Conservation (phyloP, 1,284 basidiomycete genomes). For the Lentinula novae-zelandiae region DNA sequence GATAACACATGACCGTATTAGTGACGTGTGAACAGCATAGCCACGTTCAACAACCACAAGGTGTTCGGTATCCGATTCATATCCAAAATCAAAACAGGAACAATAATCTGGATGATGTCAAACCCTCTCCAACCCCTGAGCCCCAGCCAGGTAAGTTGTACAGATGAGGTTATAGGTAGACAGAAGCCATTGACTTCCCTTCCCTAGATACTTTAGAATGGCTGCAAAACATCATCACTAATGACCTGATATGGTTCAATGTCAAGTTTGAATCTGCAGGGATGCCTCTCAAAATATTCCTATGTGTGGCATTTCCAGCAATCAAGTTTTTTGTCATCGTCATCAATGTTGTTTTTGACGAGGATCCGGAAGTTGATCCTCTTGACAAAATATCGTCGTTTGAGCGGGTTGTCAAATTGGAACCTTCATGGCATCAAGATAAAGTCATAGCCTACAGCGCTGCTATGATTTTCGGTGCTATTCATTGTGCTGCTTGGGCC, state of each 20-base stretch:
- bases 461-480: slow-evolving; percentile 2
- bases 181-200: too few relatives aligned
- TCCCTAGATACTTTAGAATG: neutral
- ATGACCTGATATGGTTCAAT: neutral
- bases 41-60: too few relatives aligned
- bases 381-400: neutral
- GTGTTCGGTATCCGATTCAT: slow-evolving; percentile 6
- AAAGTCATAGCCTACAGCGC: neutral
- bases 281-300: too few relatives aligned
- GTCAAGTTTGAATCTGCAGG: too few relatives aligned
- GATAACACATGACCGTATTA: too few relatives aligned
- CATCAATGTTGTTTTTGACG: neutral
- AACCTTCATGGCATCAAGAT: neutral
- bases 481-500: slow-evolving; percentile 7
- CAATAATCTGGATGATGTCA: too few relatives aligned
- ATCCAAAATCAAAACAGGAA: neutral
- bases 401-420: neutral
- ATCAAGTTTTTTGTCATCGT: too few relatives aligned
- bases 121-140: too few relatives aligned
- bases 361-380: neutral
- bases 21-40: too few relatives aligned
- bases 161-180: too few relatives aligned
- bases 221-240: neutral
- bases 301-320: too few relatives aligned
- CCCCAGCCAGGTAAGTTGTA: too few relatives aligned